These are phyloP conservation scores for Guyanaporus albipodus DNA, from an alignment of 768 basidiomycete genomes.

Conservation along the genomic window DNA sequence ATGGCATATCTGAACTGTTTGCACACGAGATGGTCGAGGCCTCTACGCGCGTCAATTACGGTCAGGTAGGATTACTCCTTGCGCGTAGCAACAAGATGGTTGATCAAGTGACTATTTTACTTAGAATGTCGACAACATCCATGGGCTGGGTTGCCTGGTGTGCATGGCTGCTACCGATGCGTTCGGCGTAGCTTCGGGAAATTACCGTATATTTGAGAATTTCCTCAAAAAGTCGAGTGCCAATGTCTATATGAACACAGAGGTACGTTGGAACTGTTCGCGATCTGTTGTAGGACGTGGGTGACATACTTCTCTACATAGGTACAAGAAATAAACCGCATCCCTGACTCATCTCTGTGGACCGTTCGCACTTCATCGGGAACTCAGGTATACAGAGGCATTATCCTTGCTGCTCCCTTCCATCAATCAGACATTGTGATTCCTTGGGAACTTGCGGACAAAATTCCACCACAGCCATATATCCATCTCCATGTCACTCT, in stretches of 20 bases:
- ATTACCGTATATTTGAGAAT: conserved; percentile 78
- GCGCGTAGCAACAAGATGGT: background rate
- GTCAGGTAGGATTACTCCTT: conserved; percentile 45
- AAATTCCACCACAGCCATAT: conserved; percentile 70
- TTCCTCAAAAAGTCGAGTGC: conserved; percentile 74
- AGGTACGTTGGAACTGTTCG: conserved; percentile 38
- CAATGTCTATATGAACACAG: conserved; percentile 63
- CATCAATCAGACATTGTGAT: conserved; percentile 60
- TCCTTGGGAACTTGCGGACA: conserved; percentile 43
- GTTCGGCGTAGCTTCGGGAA: conserved; percentile 67
- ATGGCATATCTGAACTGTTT: conserved; percentile 57
- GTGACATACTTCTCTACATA: conserved; percentile 18
- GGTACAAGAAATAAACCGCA: conserved; percentile 51
- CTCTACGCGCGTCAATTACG: conserved; percentile 81
- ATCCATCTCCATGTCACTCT: conserved; percentile 86
- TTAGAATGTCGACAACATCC: conserved; percentile 66
- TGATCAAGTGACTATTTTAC: background rate
- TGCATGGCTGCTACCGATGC: conserved; percentile 74
- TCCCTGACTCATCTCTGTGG: conserved; percentile 48
- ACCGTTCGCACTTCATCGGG: conserved; percentile 47
- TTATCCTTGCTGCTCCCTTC: conserved; percentile 87
- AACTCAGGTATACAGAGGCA: conserved; percentile 54
- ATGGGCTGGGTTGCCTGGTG: conserved; percentile 68
- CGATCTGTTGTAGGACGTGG: background rate
- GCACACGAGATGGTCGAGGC: conserved; percentile 73